Evolutionary conservation across 2,329 filamentous ascomycete species (phyloP), one percentile per base, ranked within the genome.

Genomic region (Rhynchosporium secalis): DNA sequence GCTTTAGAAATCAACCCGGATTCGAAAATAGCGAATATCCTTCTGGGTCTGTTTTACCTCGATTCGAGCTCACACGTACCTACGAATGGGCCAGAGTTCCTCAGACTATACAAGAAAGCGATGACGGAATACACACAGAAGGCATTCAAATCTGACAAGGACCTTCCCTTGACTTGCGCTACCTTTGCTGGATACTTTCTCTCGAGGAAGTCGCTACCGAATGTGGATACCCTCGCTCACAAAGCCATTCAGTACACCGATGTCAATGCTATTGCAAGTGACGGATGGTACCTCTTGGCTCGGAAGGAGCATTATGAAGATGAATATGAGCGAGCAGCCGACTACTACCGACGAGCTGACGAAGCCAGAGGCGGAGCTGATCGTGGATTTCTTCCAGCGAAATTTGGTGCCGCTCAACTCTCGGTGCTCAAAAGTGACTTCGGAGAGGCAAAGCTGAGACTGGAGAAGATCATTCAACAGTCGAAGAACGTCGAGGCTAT

Each of bases 181-280:
- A 92, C 92, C 0, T 96, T 99, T 75, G 91, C 92, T 49, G 83
- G 86, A 66, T 97, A 96, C 76, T 98, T 97, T 76, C 79, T 97
- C 33, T 87, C 92, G 2, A 85, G 90, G 71, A 96, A 92, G 74
- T 86, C 87, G 8, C 89, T 92, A 76, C 78, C 85, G 29, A 92
- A 92, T 64, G 92, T 95, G 9, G 92, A 98, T 68, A 87, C 87
- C 26, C 82, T 99, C 20, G 91, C 94, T 7, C 90, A 93, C 74
- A 95, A 95, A 75, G 93, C 95, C 6, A 97, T 99, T 66, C 92
- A 97, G 72, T 89, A 91, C 71, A 98, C 95, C 2, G 95, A 99
- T 73, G 91, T 98, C 69, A 96, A 96, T 75, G 91, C 93, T 3
- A 92, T 98, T 75, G 94, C 94, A 29, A 96, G 94, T 77, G 96